Base-by-base conservation (phyloP, 2,329 filamentous ascomycete genomes). In the Myriangium duriaei region DNA sequence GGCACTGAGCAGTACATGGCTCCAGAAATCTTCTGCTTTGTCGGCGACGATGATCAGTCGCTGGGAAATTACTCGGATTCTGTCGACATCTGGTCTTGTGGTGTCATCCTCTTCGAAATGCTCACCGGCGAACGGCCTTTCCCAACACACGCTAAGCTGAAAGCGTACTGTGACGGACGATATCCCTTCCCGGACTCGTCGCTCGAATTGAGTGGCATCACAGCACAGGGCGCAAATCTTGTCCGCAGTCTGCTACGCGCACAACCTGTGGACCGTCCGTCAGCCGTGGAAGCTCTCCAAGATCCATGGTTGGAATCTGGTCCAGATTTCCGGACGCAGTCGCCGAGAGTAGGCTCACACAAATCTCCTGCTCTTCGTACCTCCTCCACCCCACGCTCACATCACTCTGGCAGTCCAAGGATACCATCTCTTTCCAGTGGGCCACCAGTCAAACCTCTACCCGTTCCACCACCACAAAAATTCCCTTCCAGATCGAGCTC, bases 81-180 rank as follows among this genome's bases (percentile, higher is more conserved):
- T 91, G 91, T 98, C 4, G 91, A 98, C 59, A 96, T 96, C 60
- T 98, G 91, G 91, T 98, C 91, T 2, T 70, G 98, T 10, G 91
- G 91, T 41, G 91, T 98, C 33, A 69, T 98, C 39, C 91, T 98
- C 1, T 98, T 98, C 52, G 91, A 98, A 61, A 98, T 98, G 91
- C 21, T 26, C 7, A 26, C 21, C 21, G 21, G 21, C 21, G 21
- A 26, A n/a, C 21, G 21, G 21, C 21, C 21, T 7, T 26, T 26
- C n/a, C 21, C 21, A n/a, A 26, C 21, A n/a, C 21, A 26, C 21
- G 21, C 21, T 7, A 26, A 26, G 21, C 21, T 26, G 21, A 26
- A 26, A 26, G 21, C 21, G 21, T 26, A 26, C 21, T 26, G 21
- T n/a, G 21, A 26, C 21, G 21, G 21, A 7, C 21, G 21, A 7